Evolutionary conservation across 2,329 filamentous ascomycete genomes (phyloP).

Genomic region (Botrytis porri): DNA sequence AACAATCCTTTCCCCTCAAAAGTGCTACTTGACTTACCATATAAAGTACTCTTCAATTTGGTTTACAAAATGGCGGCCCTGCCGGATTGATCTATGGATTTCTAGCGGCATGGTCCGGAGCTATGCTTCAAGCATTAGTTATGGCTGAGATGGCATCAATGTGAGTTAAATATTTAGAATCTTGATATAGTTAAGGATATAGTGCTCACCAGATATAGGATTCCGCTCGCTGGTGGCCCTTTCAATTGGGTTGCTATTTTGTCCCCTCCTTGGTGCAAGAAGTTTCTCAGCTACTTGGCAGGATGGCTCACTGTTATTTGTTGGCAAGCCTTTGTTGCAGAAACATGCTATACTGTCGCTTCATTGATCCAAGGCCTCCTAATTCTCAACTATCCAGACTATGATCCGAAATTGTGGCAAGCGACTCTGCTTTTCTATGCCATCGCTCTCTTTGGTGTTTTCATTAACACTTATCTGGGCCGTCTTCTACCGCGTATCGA

Average conservation of each 20-base stretch:
- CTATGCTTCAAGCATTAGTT: slow-evolving; percentile 11
- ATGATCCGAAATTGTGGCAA: slow-evolving; percentile 11
- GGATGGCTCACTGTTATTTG: slow-evolving; percentile 19
- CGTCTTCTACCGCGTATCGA: slow-evolving; percentile 15
- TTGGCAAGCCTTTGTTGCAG: slow-evolving; percentile 11
- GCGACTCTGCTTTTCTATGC: slow-evolving; percentile 13
- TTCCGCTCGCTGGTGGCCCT: slow-evolving; percentile 21
- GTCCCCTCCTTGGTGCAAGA: slow-evolving; percentile 16
- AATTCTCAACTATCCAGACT: slow-evolving; percentile 1
- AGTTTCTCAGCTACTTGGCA: slow-evolving; percentile 22
- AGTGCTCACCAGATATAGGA: slow-evolving; percentile 23
- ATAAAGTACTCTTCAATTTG: slow-evolving; percentile 7
- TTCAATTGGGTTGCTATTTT: slow-evolving; percentile 22
- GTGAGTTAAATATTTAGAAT: slow-evolving; percentile 18
- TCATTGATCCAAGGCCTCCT: slow-evolving; percentile 11
- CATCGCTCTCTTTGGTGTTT: slow-evolving; percentile 8
- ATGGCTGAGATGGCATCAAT: slow-evolving; percentile 23
- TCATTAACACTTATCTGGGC: slow-evolving; percentile 20
- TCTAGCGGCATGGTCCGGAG: slow-evolving; percentile 14
- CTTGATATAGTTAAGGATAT: too few relatives aligned
- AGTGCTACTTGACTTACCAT: not conserved
- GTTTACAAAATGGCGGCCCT: slow-evolving; percentile 13
- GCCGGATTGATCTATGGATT: slow-evolving; percentile 14
- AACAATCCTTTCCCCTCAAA: not conserved
- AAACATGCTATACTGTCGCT: not conserved